Conservation (phyloP, 768 basidiomycete species). For the Tulasnella sp. region DNA sequence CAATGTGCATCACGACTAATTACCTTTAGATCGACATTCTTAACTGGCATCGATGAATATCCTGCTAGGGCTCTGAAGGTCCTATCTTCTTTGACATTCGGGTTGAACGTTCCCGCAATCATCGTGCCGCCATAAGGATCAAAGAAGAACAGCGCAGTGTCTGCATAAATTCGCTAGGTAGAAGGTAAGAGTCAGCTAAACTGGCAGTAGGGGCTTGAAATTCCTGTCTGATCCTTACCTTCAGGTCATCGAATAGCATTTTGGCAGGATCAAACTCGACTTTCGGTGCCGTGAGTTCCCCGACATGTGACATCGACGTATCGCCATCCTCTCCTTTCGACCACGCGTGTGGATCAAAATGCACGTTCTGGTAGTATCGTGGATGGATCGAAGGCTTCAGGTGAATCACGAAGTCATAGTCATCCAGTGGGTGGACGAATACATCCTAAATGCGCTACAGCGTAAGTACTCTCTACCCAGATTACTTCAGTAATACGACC, state of each 20-base stretch:
- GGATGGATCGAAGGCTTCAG: conserved; percentile 63
- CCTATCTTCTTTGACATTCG: conserved; percentile 55
- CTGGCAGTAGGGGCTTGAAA: background rate
- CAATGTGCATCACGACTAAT: background rate
- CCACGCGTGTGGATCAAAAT: conserved; percentile 43
- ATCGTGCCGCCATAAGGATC: conserved; percentile 74
- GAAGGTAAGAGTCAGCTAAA: background rate
- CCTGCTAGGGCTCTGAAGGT: conserved; percentile 79
- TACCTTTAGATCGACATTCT: conserved; percentile 31
- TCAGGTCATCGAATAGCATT: conserved; percentile 63
- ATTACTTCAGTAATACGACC: conserved; percentile 25
- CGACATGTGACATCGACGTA: background rate
- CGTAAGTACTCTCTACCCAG: background rate
- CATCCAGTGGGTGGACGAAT: conserved; percentile 75
- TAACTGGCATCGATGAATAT: conserved; percentile 65
- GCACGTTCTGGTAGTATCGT: conserved; percentile 67
- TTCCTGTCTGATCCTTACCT: conserved; percentile 48
- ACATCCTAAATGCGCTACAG: conserved; percentile 53
- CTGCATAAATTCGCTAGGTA: conserved; percentile 61
- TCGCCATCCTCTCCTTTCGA: background rate
- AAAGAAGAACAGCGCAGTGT: conserved; percentile 78
- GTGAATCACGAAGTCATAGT: conserved; percentile 82
- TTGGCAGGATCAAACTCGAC: conserved; percentile 80
- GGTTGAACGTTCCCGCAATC: conserved; percentile 87
- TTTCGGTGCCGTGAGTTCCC: conserved; percentile 35